Evolutionary conservation across 2,329 filamentous ascomycete genomes (phyloP).

Genomic region (Exophiala calicioides): DNA sequence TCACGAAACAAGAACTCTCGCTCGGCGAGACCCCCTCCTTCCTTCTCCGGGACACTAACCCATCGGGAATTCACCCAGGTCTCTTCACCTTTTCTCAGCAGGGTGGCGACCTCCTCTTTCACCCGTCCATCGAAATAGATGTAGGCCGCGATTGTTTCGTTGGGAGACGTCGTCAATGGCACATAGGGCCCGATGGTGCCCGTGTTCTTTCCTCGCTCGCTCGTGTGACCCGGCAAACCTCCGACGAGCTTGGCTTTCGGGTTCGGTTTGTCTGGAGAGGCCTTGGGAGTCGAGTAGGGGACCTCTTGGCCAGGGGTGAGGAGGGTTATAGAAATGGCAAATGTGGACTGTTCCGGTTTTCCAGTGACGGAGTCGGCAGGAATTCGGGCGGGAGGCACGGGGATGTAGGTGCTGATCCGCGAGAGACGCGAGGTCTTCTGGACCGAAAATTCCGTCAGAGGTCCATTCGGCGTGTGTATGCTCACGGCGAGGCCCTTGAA

Average conservation of each 20-base stretch:
- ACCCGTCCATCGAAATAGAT: constrained; percentile 96
- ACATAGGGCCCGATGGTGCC: constrained; percentile 78
- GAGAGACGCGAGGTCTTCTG: constrained; percentile 90
- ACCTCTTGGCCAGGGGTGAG: constrained; percentile 85
- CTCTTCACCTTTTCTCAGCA: constrained; percentile 89
- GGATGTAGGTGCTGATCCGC: constrained; percentile 95
- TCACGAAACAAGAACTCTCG: constrained; percentile 96
- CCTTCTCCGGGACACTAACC: constrained; percentile 88
- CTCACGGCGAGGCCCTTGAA: constrained; percentile 99
- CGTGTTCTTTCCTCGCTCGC: constrained; percentile 55
- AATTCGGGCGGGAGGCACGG: constrained; percentile 84
- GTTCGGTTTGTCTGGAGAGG: constrained; percentile 72
- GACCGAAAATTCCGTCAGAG: constrained; percentile 88
- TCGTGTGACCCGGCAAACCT: constrained; percentile 59
- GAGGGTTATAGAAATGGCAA: constrained; percentile 96
- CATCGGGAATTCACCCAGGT: constrained; percentile 99
- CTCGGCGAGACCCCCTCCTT: constrained; percentile 92
- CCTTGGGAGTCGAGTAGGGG: constrained; percentile 86
- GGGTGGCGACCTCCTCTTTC: constrained; percentile 95
- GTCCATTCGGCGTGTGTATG: constrained; percentile 79
- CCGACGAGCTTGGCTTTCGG: constrained; percentile 82
- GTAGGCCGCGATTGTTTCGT: constrained; percentile 97
- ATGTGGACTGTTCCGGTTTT: constrained; percentile 89
- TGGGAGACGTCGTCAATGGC: constrained; percentile 85
- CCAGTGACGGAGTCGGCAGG: constrained; percentile 63